phyloP scores from a whole-genome alignment of 352 stramenopile genomes.

The Phytophthora hibernalis region DNA sequence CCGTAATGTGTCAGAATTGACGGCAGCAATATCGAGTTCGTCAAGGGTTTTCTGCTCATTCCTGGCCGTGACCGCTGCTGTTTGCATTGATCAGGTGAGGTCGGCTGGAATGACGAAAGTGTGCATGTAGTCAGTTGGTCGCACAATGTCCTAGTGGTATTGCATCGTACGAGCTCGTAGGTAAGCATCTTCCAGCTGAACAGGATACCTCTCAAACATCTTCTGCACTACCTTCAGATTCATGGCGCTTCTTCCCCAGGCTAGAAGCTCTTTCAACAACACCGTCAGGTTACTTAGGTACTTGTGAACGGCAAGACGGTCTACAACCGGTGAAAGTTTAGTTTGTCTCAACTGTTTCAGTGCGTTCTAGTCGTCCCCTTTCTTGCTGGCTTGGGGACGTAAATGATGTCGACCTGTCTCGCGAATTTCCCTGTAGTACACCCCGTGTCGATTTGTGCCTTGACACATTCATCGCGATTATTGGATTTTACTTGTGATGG shows the following conservation, averaged over 20 bases:
- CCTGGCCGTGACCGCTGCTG: too few relatives aligned
- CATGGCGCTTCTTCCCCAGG: slow-evolving; percentile 1
- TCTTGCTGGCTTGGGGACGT: slow-evolving; percentile 6
- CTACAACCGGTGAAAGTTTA: not conserved
- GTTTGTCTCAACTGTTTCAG: slow-evolving; percentile 14
- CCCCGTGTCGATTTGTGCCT: too few relatives aligned
- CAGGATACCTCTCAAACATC: slow-evolving; percentile 16
- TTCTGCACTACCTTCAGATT: slow-evolving; percentile 17
- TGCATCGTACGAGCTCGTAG: not conserved
- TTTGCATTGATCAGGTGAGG: slow-evolving; percentile 1
- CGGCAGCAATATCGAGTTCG: not conserved
- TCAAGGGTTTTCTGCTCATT: too few relatives aligned
- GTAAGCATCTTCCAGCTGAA: slow-evolving; percentile 17
- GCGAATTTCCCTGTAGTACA: not conserved
- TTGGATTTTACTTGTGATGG: too few relatives aligned
- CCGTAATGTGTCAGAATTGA: not conserved
- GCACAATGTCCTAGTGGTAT: slow-evolving; percentile 7
- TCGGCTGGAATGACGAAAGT: slow-evolving; percentile 15
- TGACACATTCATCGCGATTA: too few relatives aligned
- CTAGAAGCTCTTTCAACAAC: not conserved
- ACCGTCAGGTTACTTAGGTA: slow-evolving; percentile 17
- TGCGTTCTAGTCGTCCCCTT: not conserved
- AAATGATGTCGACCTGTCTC: slow-evolving; percentile 20
- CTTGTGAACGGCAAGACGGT: slow-evolving; percentile 10
- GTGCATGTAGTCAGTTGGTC: slow-evolving; percentile 10